Evolutionary conservation across 2,329 filamentous ascomycete species (phyloP).

Genomic region (Simplicillium sp.): DNA sequence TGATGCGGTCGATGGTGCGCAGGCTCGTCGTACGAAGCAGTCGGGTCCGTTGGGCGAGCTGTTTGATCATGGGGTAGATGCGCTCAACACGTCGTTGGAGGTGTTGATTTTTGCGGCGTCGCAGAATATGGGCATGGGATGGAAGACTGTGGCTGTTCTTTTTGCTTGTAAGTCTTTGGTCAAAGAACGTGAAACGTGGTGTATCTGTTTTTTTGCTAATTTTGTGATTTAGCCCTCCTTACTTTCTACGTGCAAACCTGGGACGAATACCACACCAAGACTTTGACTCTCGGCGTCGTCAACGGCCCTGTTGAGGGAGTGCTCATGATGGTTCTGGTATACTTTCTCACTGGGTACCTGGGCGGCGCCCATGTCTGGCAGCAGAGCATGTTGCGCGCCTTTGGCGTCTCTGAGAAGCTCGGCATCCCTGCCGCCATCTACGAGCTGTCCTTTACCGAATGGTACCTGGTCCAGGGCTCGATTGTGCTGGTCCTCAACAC

Average conservation of each 20-base stretch:
- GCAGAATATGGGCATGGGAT: constrained; percentile 88
- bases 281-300: constrained; percentile 81
- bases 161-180: constrained; percentile 62
- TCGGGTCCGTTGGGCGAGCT: constrained; percentile 91
- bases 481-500: constrained; percentile 81
- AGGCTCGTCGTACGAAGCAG: constrained; percentile 87
- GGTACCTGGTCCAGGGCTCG: constrained; percentile 82
- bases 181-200: too few relatives aligned
- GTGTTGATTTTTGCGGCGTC: constrained; percentile 84
- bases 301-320: constrained; percentile 95
- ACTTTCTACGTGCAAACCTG: constrained; percentile 99
- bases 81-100: constrained; percentile 90
- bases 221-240: constrained; percentile 60
- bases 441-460: constrained; percentile 77
- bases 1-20: constrained; percentile 89
- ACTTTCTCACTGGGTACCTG: constrained; percentile 71
- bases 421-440: constrained; percentile 66
- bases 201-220: too few relatives aligned
- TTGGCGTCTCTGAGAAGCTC: constrained; percentile 56
- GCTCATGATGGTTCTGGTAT: constrained; percentile 72
- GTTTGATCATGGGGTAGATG: constrained; percentile 96
- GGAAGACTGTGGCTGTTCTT: constrained; percentile 75
- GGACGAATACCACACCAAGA: constrained; percentile 98
- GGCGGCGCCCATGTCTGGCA: constrained; percentile 94
- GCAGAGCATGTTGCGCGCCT: constrained; percentile 61